Percentiles rank a stretch among this genome's conserved stretches.
Evolutionary conservation across 306 rosid genomes (phyloP).

Genomic region (Malus sieversii): DNA sequence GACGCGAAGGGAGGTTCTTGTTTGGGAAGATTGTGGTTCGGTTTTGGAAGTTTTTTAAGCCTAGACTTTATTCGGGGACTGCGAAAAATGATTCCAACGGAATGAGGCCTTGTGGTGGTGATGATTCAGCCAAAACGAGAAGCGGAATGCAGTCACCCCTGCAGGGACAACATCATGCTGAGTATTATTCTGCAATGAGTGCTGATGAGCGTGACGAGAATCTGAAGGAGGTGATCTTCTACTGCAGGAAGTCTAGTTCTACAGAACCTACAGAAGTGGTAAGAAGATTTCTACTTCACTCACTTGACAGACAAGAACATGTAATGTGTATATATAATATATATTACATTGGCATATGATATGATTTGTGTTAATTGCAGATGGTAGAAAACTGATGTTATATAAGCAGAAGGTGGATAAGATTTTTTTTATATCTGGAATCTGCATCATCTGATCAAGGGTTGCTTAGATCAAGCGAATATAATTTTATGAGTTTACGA

Average conservation of each 20-base stretch:
- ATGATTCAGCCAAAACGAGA: neutral
- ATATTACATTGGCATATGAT: neutral
- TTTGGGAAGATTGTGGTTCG: neutral
- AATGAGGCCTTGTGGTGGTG: neutral
- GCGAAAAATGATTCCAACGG: neutral
- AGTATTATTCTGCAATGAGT: slow-evolving; percentile 6
- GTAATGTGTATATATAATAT: neutral
- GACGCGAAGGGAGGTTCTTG: neutral
- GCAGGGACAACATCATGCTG: neutral
- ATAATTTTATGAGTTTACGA: neutral
- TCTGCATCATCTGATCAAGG: neutral
- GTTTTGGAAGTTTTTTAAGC: slow-evolving; percentile 12
- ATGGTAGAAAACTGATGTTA: too few species aligned
- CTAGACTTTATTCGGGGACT: neutral
- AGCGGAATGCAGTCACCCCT: neutral
- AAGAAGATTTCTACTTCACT: neutral
- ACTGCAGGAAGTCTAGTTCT: slow-evolving; percentile 13
- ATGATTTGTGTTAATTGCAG: neutral
- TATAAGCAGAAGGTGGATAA: neutral
- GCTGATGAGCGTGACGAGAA: neutral
- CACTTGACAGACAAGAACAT: neutral
- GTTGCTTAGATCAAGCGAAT: neutral
- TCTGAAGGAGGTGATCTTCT: slow-evolving; percentile 6
- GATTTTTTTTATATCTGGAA: neutral
- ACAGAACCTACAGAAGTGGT: neutral